Base-by-base conservation (phyloP, 345 rosid species). In the Lepidium africanum region DNA sequence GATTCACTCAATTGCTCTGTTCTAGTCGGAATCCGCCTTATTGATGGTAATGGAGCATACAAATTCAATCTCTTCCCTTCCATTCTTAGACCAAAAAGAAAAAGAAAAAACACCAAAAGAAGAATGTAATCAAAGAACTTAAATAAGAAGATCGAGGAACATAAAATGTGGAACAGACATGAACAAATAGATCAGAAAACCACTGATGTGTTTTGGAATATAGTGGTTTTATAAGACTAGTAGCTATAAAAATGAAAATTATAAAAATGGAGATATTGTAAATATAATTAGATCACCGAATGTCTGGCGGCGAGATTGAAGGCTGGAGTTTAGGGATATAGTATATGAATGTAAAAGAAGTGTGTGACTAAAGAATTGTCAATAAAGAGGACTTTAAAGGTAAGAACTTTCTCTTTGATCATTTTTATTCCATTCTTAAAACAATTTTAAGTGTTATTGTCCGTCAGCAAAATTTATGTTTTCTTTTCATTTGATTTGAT, bases 21-120 rank as follows among this genome's bases (percentile, higher is more conserved):
- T n/a, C 10, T 60, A 16, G 58, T 23, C 3, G 63, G 10, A 10
- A 60, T 66, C 32, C 96, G 77, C 80, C 98, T 83, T 80, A 82
- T 89, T 17, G 98, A 93, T 59, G 89, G 75, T 65, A 93, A 85
- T 0, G 97, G 98, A 19, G 84, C 82, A 73, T 85, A 78, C 71
- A 93, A 77, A 77, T 93, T 90, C 85, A 93, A 58, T 58, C 74
- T 87, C 70, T 65, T 84, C 45, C 84, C 96, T 78, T 72, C 96
- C 98, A 90, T 88, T 50, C 72, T 66, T 59, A 42, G 52, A 39
- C 15, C n/a, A 7, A 6, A 5, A 11, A 21, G 23, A 7, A 3
- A 17, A 48, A 3, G 40, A 9, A 1, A 0, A 25, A 4, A 5
- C 6, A 27, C 5, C 32, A 27, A 6, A 17, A 15, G 1, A 54